A percentile compares a stretch with the other conserved stretches of the same genome.
These are phyloP conservation scores for Hyaloscypha finlandica DNA, from an alignment of 495 filamentous ascomycete genomes.

Conservation along the genomic window DNA sequence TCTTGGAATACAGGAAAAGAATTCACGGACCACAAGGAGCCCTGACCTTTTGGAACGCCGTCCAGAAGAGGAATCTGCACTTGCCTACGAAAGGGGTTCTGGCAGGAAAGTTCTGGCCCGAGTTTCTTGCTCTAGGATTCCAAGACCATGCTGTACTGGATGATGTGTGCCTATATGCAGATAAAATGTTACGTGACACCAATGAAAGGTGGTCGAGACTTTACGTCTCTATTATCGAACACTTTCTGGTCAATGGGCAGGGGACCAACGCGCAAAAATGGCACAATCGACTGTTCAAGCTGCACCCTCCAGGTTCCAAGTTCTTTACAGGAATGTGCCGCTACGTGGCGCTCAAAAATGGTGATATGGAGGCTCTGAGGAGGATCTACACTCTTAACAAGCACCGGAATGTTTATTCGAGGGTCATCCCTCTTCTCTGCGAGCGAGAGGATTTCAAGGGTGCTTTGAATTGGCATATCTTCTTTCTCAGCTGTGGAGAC, in stretches of 20 bases:
- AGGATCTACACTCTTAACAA: slow-evolving; percentile 53
- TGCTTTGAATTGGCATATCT: slow-evolving; percentile 62
- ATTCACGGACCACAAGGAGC: slow-evolving; percentile 61
- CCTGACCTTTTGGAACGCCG: slow-evolving; percentile 60
- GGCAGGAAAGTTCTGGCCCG: slow-evolving; percentile 60
- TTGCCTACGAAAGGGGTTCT: slow-evolving; percentile 49
- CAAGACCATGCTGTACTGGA: slow-evolving; percentile 48
- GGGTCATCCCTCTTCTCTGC: slow-evolving; percentile 58
- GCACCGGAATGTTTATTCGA: slow-evolving; percentile 60
- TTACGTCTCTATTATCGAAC: slow-evolving; percentile 51
- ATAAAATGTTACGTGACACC: slow-evolving; percentile 47
- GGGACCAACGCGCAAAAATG: slow-evolving; percentile 38
- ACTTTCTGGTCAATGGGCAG: slow-evolving; percentile 38
- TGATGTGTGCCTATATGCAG: slow-evolving; percentile 56
- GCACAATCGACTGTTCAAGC: slow-evolving; percentile 38
- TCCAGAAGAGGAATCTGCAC: slow-evolving; percentile 49
- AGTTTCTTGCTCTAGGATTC: slow-evolving; percentile 52
- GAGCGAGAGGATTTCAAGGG: slow-evolving; percentile 46
- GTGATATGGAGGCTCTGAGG: slow-evolving; percentile 31
- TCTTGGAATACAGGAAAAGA: slow-evolving; percentile 62
- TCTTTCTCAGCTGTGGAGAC: slow-evolving; percentile 51
- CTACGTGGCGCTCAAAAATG: slow-evolving; percentile 9
- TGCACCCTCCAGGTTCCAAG: slow-evolving; percentile 19
- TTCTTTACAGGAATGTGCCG: slow-evolving; percentile 24
- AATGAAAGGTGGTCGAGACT: slow-evolving; percentile 47